These are phyloP conservation scores for Rhypophila decipiens DNA, from an alignment of 495 filamentous ascomycete genomes.

Conservation along the genomic window DNA sequence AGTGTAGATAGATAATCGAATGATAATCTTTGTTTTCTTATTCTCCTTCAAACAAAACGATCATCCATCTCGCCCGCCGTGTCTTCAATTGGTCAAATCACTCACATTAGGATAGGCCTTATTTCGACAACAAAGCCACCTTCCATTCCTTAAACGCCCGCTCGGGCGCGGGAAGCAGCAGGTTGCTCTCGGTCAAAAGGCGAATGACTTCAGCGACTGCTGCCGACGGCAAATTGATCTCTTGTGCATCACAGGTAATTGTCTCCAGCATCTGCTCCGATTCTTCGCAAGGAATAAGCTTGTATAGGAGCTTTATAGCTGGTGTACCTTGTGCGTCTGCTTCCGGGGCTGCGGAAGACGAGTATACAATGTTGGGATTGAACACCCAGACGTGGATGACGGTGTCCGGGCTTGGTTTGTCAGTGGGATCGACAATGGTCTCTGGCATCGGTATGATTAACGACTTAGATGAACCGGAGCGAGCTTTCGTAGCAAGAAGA, in stretches of 20 bases:
- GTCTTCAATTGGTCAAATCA: too few species aligned
- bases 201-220: slow-evolving; percentile 40
- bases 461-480: slow-evolving; percentile 44
- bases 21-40: too few species aligned
- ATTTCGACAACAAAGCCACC: slow-evolving; percentile 55
- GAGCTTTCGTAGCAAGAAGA: slow-evolving; percentile 37
- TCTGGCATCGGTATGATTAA: slow-evolving; percentile 35
- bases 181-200: slow-evolving; percentile 43
- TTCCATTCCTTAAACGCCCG: slow-evolving; percentile 58
- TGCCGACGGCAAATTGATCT: slow-evolving; percentile 51
- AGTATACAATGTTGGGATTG: slow-evolving; percentile 61
- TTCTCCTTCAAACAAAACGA: too few species aligned
- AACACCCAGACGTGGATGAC: slow-evolving; percentile 60
- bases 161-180: slow-evolving; percentile 49
- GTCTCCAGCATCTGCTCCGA: slow-evolving; percentile 50
- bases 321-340: slow-evolving; percentile 9
- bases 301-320: slow-evolving; percentile 66
- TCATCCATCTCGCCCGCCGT: too few species aligned
- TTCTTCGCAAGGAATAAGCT: slow-evolving; percentile 32
- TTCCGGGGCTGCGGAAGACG: slow-evolving; percentile 25
- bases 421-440: background rate
- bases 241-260: slow-evolving; percentile 54
- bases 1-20: too few species aligned
- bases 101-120: too few species aligned
- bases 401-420: slow-evolving; percentile 5